Percentiles rank a stretch among this genome's conserved stretches.
Conservation (phyloP, 2,329 filamentous ascomycete species). For the Stenocarpella maydis region DNA sequence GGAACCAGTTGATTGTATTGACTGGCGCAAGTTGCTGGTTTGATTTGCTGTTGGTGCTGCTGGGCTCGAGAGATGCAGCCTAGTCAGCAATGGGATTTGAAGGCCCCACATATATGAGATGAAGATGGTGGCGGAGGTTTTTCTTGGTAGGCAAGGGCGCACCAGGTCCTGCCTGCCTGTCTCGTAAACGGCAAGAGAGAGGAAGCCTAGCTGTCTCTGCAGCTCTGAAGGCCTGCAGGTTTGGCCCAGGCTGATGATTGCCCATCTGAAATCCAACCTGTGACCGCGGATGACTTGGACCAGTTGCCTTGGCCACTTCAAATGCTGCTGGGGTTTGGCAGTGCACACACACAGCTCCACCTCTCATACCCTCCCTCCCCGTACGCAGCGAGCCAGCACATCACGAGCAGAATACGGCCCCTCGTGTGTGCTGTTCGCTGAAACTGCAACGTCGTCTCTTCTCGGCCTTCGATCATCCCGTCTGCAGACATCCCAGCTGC, state of each 20-base stretch:
- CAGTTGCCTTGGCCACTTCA: not conserved
- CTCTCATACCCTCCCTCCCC: too few relatives aligned
- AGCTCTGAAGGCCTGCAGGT: not conserved
- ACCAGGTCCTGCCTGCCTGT: not conserved
- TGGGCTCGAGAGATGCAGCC: not conserved
- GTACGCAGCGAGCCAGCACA: too few relatives aligned
- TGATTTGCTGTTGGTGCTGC: conserved; percentile 10
- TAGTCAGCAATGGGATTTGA: conserved; percentile 20
- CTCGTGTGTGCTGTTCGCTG: conserved; percentile 6
- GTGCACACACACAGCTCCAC: conserved; percentile 15
- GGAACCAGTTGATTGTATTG: conserved; percentile 10
- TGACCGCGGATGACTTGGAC: conserved; percentile 20
- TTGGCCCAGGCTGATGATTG: conserved; percentile 10
- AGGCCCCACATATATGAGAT: conserved; percentile 26
- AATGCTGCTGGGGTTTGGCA: not conserved
- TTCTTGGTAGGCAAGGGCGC: not conserved
- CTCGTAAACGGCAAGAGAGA: conserved; percentile 2
- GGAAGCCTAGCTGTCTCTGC: too few relatives aligned
- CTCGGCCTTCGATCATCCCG: conserved; percentile 24
- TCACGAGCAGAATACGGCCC: too few relatives aligned
- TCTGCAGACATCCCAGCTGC: conserved; percentile 20
- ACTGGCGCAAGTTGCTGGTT: not conserved
- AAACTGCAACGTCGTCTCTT: not conserved
- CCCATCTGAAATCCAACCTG: conserved; percentile 26
- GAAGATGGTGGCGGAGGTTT: conserved; percentile 23